Percentiles rank a stretch among this genome's conserved stretches.
phyloP scores from a whole-genome alignment of 805 yeast genomes.

The Metschnikowia peoriensis region DNA sequence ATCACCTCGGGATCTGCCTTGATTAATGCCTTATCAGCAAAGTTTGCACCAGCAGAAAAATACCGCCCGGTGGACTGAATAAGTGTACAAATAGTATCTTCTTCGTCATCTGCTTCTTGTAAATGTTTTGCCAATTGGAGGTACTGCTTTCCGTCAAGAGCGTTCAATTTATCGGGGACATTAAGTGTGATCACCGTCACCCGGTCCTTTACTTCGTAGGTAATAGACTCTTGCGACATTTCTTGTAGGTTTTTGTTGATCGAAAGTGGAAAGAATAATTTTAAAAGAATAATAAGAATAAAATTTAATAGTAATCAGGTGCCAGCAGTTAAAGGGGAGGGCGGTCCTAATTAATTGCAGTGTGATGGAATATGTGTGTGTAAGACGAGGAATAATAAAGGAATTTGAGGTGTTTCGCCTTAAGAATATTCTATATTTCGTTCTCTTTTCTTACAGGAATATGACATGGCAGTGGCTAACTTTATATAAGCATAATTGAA shows the following conservation, averaged over 20 bases:
- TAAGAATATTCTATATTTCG: too few species aligned
- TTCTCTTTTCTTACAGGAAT: too few species aligned
- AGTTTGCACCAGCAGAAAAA: conserved; percentile 85
- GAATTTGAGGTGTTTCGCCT: too few species aligned
- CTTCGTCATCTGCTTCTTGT: conserved; percentile 61
- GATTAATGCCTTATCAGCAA: conserved; percentile 38
- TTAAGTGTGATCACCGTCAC: conserved; percentile 65
- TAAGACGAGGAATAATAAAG: too few species aligned
- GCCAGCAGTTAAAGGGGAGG: too few species aligned
- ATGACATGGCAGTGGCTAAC: too few species aligned
- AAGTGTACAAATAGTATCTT: conserved; percentile 60
- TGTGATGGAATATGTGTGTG: too few species aligned
- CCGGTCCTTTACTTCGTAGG: conserved; percentile 44
- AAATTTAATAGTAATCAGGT: too few species aligned
- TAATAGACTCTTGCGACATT: conserved; percentile 27
- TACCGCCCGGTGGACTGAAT: conserved; percentile 69
- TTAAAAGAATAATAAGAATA: background rate
- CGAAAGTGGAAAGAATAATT: too few species aligned
- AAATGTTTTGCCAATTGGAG: conserved; percentile 56
- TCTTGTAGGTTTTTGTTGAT: too few species aligned
- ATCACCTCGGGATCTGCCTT: conserved; percentile 26
- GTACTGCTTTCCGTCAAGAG: conserved; percentile 66
- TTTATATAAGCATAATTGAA: too few species aligned
- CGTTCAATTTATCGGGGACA: conserved; percentile 60
- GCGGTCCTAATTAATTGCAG: too few species aligned